A percentile compares a stretch with the other conserved stretches of the same genome.
phyloP scores from a whole-genome alignment of 2,329 filamentous ascomycete species.

The Sordariomycetes sp. region DNA sequence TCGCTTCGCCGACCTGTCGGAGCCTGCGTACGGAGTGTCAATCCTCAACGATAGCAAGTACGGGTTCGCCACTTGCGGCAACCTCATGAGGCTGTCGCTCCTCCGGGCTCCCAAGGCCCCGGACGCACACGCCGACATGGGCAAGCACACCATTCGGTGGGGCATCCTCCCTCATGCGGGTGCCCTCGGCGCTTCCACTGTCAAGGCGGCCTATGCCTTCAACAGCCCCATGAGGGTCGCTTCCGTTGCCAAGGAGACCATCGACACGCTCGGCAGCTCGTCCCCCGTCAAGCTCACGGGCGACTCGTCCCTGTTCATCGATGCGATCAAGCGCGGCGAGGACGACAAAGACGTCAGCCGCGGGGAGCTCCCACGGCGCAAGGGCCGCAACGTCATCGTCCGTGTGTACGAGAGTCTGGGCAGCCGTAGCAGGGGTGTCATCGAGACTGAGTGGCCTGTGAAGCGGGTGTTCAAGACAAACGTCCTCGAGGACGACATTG shows the following conservation, averaged over 20 bases:
- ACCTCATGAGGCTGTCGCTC: constrained; percentile 77
- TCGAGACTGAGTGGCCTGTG: constrained; percentile 56
- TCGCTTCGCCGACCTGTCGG: constrained; percentile 83
- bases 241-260: constrained; percentile 13
- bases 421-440: constrained; percentile 59
- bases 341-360: constrained; percentile 63
- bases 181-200: constrained; percentile 54
- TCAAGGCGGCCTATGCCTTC: constrained; percentile 79
- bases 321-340: constrained; percentile 87
- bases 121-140: constrained; percentile 91
- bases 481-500: constrained; percentile 74
- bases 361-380: constrained; percentile 47
- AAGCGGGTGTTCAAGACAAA: constrained; percentile 74
- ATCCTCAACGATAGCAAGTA: constrained; percentile 95
- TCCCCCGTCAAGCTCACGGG: constrained; percentile 50
- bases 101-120: constrained; percentile 84
- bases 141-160: constrained; percentile 74
- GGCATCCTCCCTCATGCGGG: constrained; percentile 80
- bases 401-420: constrained; percentile 83
- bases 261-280: constrained; percentile 12
- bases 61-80: constrained; percentile 82
- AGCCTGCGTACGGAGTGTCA: constrained; percentile 79
- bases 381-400: constrained; percentile 68
- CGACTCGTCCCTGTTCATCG: constrained; percentile 59
- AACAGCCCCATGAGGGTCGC: constrained; percentile 57